Base-by-base conservation (phyloP, 441 rosid species). In the Pelargonium australe region DNA sequence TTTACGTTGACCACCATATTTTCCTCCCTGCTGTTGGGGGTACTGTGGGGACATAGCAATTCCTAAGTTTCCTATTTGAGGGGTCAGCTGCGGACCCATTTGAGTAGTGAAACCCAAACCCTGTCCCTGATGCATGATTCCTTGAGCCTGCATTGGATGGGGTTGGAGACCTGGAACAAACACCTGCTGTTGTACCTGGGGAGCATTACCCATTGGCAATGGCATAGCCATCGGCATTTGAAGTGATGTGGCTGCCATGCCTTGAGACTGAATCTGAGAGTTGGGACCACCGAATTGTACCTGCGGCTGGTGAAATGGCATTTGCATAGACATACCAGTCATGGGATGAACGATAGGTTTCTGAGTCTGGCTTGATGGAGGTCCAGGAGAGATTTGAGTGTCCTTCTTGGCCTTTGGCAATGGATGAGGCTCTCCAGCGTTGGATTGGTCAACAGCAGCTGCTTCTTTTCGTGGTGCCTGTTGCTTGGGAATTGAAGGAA, bases 111-210 rank as follows among this genome's bases (percentile, higher is more conserved):
- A 95, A 77, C 86, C 71, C 84, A 90, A 73, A 67, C 92, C 86
- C 81, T 85, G 97, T 7, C 89, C 83, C 82, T 90, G 99, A 81
- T 88, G 99, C 81, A 90, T 89, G 75, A 90, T 85, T 73, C 95
- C 89, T 75, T 85, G 99, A 73, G 90, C 85, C 81, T 85, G 94
- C 85, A 90, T 72, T 12, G 86, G 85, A 71, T 90, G 99, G 10
- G 85, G 73, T 60, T 86, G 95, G 66, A 90, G 85, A 76, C 98
- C 89, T 71, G 80, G 85, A 79, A 90, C 86, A 83, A 76, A 92
- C 78, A 92, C 75, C 71, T 87, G 89, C 76, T 75, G 97, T 77
- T 81, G 97, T 68, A 90, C 84, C 75, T 87, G 99, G 37, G 89
- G 85, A 70, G 87, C 80, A 83, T 74, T 91, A 62, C 86, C 91